Base-by-base conservation (phyloP, 176 grass and related monocot species). In the Paspalum vaginatum region DNA sequence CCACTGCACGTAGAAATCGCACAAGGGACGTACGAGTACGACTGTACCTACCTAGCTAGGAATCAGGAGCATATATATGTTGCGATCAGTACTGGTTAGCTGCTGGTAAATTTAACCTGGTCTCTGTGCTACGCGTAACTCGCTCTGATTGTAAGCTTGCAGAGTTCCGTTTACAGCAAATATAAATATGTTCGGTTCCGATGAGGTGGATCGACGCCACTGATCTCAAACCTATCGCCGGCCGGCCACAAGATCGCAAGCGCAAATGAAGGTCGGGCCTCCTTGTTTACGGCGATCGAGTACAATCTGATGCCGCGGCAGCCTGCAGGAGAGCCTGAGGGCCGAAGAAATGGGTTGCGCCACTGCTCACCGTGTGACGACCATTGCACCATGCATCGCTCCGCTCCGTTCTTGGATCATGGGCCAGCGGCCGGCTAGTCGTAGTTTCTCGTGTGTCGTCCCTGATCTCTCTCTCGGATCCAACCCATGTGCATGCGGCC, bases 331-430 rank as follows among this genome's bases (percentile, higher is more conserved):
- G 32, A 32, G 61, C 11, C 60, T n/a, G n/a, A 9, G 18, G 57
- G 37, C 2, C 0, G 38, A 40, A 14, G 7, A 24, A 48, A 54
- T 17, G 15, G 56, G 57, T 53, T 77, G 77, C 55, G 20, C 77
- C 26, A 20, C 26, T 57, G 56, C 56, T 75, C 58, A 61, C 63
- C 41, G 59, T 66, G n/a, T n/a, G n/a, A n/a, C n/a, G 64, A 70
- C 65, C 37, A 62, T 39, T 27, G 76, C 18, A 24, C 21, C 32
- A 32, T 32, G 2, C 2, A 32, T 32, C 32, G 32, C 2, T 32
- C 32, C 46, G 43, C 44, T 42, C 53, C 5, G 5, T 82, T 27
- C 88, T 90, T 51, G 88, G 88, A 90, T 90, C 88, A 86, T 90
- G 88, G 61, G 79, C 83, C 88, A 53, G 42, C 76, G 9, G 41